A percentile compares a stretch with the other conserved stretches of the same genome.
Conservation (phyloP, 306 rosid genomes). For the Casuarina equisetifolia region DNA sequence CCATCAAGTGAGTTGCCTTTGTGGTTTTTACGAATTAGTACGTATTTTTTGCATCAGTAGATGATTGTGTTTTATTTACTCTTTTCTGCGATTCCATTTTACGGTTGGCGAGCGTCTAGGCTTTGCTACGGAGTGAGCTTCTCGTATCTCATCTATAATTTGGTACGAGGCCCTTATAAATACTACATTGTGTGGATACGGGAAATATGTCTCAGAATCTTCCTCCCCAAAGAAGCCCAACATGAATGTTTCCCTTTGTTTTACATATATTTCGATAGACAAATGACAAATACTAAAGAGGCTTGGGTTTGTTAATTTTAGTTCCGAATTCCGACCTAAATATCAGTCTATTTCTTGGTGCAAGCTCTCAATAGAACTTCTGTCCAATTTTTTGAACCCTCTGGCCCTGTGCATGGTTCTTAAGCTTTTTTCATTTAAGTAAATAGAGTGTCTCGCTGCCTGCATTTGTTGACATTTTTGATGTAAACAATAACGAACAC, state of each 20-base stretch:
- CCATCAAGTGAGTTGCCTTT: conserved; percentile 46
- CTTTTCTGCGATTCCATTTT: conserved; percentile 17
- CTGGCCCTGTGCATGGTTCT: not conserved
- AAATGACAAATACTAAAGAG: conserved; percentile 5
- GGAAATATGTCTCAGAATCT: not conserved
- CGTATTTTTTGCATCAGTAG: not conserved
- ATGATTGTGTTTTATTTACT: conserved; percentile 7
- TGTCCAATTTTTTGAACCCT: not conserved
- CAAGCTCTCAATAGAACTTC: not conserved
- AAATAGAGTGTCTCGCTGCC: not conserved
- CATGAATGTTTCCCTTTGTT: not conserved
- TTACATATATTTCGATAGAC: not conserved
- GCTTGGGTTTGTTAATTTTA: conserved; percentile 24
- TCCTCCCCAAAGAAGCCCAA: not conserved
- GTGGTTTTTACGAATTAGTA: not conserved
- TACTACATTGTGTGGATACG: not conserved
- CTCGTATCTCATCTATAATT: not conserved
- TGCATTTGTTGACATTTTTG: not conserved
- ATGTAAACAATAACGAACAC: not conserved
- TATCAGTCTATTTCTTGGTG: not conserved
- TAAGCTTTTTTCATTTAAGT: not conserved
- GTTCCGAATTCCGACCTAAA: not conserved
- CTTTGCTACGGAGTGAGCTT: conserved; percentile 49
- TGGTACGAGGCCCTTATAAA: not conserved
- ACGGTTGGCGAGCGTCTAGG: conserved; percentile 97